A percentile compares a stretch with the other conserved stretches of the same genome.
These are phyloP conservation scores for Monosporascus sp. DNA, from an alignment of 2,329 filamentous ascomycete genomes.

Conservation along the genomic window DNA sequence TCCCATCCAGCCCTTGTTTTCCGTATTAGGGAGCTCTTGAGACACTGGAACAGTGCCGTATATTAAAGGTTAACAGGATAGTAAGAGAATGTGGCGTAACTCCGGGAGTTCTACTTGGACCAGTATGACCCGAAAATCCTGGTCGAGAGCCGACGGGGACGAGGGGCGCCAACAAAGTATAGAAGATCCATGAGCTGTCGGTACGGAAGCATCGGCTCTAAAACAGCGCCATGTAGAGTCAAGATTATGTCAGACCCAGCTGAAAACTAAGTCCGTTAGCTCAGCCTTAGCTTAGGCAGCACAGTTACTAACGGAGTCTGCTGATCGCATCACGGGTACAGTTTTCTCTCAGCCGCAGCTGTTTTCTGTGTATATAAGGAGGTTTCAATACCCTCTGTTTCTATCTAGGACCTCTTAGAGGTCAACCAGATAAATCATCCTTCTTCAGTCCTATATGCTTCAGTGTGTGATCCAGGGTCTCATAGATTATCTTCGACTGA, in stretches of 20 bases:
- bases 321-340: no score
- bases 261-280: no score
- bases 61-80: neutral
- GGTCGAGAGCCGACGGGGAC: neutral
- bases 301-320: no score
- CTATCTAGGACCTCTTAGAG: no score
- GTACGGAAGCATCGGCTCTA: neutral
- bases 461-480: no score
- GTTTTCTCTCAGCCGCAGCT: no score
- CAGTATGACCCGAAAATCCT: neutral
- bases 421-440: no score
- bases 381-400: no score
- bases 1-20: neutral
- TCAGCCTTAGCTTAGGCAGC: no score
- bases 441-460: no score
- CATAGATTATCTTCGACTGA: neutral
- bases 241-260: no score
- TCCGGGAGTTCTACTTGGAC: neutral
- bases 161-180: neutral
- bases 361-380: no score
- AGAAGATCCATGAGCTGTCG: neutral
- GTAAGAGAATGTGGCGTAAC: neutral
- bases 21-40: neutral
- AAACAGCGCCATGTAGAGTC: neutral
- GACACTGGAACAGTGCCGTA: neutral